Conservation (phyloP, 2,329 filamentous ascomycete species). For the Colletotrichum lini region DNA sequence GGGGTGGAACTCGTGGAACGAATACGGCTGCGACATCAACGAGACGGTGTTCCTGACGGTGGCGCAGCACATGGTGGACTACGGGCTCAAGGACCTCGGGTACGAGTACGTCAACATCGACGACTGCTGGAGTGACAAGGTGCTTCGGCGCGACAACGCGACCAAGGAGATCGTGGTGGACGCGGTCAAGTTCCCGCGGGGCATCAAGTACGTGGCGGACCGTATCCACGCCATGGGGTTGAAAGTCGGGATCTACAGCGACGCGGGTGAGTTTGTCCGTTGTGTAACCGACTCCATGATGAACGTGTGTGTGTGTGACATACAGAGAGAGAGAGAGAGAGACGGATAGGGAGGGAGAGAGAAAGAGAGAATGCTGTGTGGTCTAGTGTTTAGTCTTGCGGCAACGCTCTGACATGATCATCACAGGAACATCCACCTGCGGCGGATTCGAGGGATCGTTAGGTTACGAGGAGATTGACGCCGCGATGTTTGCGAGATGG, state of each 20-base stretch:
- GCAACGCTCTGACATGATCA: not conserved
- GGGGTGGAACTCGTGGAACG: constrained; percentile 69
- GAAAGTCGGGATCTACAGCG: constrained; percentile 76
- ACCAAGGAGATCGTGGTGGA: constrained; percentile 63
- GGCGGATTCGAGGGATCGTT: constrained; percentile 70
- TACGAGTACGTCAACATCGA: constrained; percentile 74
- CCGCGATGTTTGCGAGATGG: constrained; percentile 70
- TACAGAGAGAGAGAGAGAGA: no score
- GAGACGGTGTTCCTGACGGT: constrained; percentile 64
- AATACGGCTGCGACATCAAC: constrained; percentile 65
- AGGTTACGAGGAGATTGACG: constrained; percentile 71
- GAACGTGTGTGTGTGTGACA: not conserved
- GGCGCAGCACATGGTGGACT: constrained; percentile 62
- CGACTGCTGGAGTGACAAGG: constrained; percentile 71
- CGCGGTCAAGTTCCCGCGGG: constrained; percentile 68
- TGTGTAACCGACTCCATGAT: not conserved
- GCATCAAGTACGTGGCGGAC: constrained; percentile 68
- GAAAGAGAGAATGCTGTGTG: not conserved
- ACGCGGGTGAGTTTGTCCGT: constrained; percentile 57
- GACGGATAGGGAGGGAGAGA: no score
- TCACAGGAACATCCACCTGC: constrained; percentile 58
- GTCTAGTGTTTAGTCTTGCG: constrained; percentile 3
- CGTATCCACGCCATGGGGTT: constrained; percentile 69
- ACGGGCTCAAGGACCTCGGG: constrained; percentile 66
- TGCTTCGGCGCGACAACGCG: constrained; percentile 54